A percentile compares a stretch with the other conserved stretches of the same genome.
Conservation (phyloP, 2,329 filamentous ascomycete species). For the Trichoderma cornu-damae region DNA sequence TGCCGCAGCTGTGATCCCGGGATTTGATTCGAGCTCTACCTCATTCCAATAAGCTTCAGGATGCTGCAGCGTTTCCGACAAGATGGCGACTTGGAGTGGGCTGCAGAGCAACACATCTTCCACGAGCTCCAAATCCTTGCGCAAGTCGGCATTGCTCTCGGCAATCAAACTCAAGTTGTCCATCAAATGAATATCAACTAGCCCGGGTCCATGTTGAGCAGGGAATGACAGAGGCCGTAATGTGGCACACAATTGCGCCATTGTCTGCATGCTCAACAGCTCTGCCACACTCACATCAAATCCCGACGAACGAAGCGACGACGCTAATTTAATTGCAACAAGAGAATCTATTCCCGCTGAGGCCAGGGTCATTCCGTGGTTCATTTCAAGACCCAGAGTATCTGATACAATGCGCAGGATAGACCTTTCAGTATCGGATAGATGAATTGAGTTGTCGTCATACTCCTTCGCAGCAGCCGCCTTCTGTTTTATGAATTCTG, state of each 20-base stretch:
- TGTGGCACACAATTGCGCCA: slow-evolving; percentile 30
- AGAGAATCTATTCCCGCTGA: slow-evolving; percentile 61
- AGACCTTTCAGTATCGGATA: slow-evolving; percentile 25
- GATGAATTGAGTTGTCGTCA: neutral
- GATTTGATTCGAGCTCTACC: slow-evolving; percentile 57
- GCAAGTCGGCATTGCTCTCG: slow-evolving; percentile 19
- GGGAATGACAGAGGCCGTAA: neutral
- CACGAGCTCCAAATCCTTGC: slow-evolving; percentile 26
- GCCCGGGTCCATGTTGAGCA: neutral
- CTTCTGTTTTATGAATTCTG: slow-evolving; percentile 38
- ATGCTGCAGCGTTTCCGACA: slow-evolving; percentile 63
- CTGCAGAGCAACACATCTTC: slow-evolving; percentile 58
- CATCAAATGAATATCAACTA: slow-evolving; percentile 21
- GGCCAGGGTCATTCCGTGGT: slow-evolving; percentile 41
- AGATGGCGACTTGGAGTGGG: slow-evolving; percentile 72
- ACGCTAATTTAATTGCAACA: slow-evolving; percentile 49
- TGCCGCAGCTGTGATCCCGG: slow-evolving; percentile 30
- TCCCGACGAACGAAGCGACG: slow-evolving; percentile 54
- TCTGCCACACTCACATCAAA: slow-evolving; percentile 53
- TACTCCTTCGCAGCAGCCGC: slow-evolving; percentile 2
- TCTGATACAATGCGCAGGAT: slow-evolving; percentile 40
- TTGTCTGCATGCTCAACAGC: slow-evolving; percentile 53
- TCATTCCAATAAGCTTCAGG: slow-evolving; percentile 69
- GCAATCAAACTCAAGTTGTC: slow-evolving; percentile 22
- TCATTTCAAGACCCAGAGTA: slow-evolving; percentile 37